These are phyloP conservation scores for Arabidopsis lyrata DNA, from an alignment of 441 rosid species.

Conservation along the genomic window DNA sequence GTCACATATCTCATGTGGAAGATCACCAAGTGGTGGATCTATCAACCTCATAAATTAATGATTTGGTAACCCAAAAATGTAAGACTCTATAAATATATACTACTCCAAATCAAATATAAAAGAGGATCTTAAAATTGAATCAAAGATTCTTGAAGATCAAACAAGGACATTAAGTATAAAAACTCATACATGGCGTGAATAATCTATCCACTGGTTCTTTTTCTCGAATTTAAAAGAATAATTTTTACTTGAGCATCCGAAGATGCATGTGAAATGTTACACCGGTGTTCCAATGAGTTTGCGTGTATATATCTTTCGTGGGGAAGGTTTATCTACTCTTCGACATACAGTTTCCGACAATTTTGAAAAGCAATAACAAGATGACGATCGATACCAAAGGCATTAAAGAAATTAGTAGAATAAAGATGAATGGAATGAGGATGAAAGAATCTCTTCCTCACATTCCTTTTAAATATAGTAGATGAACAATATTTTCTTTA, in stretches of 20 bases:
- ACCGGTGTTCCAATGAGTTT: no score
- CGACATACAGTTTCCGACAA: not conserved
- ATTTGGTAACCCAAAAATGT: not conserved
- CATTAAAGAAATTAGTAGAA: not conserved
- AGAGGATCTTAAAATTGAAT: not conserved
- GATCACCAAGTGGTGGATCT: not conserved
- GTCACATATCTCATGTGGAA: not conserved
- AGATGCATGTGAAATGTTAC: no score
- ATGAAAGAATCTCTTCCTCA: not conserved
- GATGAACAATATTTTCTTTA: not conserved
- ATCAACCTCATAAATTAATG: not conserved
- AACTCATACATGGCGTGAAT: not conserved
- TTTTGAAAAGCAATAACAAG: not conserved
- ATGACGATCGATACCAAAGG: no score
- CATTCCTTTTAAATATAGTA: not conserved
- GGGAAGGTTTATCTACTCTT: not conserved
- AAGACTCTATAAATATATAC: not conserved
- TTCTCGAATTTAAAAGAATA: not conserved
- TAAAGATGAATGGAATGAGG: not conserved
- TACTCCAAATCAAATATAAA: not conserved
- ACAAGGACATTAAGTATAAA: not conserved
- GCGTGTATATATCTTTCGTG: no score
- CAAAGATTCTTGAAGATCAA: not conserved
- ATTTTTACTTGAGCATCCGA: no score
- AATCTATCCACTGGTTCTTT: not conserved